phyloP scores from a whole-genome alignment of 352 stramenopile genomes.

The Halophytophthora polymorphica region DNA sequence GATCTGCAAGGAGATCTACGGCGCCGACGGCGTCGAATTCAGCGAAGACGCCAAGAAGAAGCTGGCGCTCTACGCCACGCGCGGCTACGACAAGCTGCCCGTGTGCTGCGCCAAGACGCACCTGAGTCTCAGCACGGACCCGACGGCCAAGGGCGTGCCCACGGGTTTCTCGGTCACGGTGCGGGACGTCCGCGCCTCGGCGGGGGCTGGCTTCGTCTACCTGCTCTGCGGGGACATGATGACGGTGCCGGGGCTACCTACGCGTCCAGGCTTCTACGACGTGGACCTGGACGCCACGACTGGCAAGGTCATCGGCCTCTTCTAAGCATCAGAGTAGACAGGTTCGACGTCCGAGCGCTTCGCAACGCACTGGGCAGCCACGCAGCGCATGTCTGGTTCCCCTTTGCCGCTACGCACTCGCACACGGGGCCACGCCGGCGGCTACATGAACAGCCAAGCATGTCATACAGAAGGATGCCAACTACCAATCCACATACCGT shows the following conservation, averaged over 20 bases:
- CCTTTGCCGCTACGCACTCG: no score
- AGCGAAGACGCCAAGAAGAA: conserved; percentile 92
- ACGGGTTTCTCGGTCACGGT: conserved; percentile 93
- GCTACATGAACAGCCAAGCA: no score
- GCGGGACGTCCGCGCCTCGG: conserved; percentile 93
- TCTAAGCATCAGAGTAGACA: conserved; percentile 29
- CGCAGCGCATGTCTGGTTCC: no score
- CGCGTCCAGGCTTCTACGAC: conserved; percentile 97
- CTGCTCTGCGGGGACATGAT: conserved; percentile 97
- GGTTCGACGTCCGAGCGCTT: conserved; percentile 4
- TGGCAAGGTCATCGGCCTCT: conserved; percentile 96
- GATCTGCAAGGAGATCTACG: conserved; percentile 97
- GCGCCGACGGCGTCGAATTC: conserved; percentile 93
- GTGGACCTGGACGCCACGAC: conserved; percentile 95
- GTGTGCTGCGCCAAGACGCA: conserved; percentile 99
- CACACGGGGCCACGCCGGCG: no score
- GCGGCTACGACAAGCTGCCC: conserved; percentile 69
- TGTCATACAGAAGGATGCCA: no score
- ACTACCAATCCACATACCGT: no score
- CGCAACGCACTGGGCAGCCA: no score
- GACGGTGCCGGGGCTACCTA: conserved; percentile 98
- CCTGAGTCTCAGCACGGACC: conserved; percentile 96
- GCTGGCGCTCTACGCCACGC: conserved; percentile 88
- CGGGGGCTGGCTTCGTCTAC: conserved; percentile 96
- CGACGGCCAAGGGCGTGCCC: conserved; percentile 91